phyloP scores from a whole-genome alignment of 1,284 basidiomycete genomes.

The Trichosporon asahii region DNA sequence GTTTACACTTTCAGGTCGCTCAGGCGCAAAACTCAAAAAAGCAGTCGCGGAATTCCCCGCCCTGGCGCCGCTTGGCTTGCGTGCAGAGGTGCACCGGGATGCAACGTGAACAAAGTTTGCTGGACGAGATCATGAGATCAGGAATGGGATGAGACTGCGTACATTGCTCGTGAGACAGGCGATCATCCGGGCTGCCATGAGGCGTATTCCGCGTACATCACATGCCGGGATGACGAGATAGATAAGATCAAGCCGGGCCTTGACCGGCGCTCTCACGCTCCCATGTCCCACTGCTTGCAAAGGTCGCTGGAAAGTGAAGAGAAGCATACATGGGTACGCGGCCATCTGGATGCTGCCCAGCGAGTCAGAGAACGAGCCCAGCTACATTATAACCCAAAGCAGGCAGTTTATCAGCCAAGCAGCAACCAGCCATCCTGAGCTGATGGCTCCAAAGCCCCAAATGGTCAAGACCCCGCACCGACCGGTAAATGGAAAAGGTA shows the following conservation, averaged over 20 bases:
- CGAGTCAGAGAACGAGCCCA: no score
- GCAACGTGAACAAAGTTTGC: not conserved
- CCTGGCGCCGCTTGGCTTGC: not conserved
- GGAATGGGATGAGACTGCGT: not conserved
- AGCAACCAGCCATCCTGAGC: not conserved
- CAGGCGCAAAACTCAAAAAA: not conserved
- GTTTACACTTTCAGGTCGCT: not conserved
- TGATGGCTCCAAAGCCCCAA: not conserved
- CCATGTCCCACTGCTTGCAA: not conserved
- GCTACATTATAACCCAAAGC: not conserved
- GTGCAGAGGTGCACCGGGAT: not conserved
- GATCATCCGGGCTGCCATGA: not conserved
- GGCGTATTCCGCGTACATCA: not conserved
- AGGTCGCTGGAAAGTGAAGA: not conserved
- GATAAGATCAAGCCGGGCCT: constrained; percentile 3
- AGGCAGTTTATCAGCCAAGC: not conserved
- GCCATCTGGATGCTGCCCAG: not conserved
- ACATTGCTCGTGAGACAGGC: not conserved
- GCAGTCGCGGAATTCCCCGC: not conserved
- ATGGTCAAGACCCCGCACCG: not conserved
- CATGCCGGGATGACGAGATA: constrained; percentile 7
- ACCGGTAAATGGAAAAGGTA: not conserved
- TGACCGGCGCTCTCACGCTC: not conserved
- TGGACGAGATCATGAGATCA: not conserved
- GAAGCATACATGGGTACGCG: not conserved